Evolutionary conservation across 2,329 filamentous ascomycete genomes (phyloP).

Genomic region (Pseudogymnoascus verrucosus): DNA sequence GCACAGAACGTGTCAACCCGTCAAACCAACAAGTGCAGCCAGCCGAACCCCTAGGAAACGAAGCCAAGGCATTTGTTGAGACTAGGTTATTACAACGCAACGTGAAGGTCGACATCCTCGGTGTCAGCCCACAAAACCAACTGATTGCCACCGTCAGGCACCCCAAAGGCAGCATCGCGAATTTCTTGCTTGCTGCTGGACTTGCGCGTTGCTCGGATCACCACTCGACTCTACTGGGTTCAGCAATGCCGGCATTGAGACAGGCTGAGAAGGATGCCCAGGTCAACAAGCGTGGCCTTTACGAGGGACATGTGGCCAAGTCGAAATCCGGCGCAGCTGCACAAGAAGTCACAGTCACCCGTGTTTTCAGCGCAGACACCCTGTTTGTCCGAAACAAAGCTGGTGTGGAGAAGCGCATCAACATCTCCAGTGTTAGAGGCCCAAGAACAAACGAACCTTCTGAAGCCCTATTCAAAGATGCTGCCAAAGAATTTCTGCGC

Average conservation of each 20-base stretch:
- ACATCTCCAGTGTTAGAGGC: slow-evolving; percentile 84
- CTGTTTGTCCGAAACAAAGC: slow-evolving; percentile 78
- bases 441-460: slow-evolving; percentile 83
- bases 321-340: slow-evolving; percentile 51
- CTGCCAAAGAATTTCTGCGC: slow-evolving; percentile 92
- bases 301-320: slow-evolving; percentile 73
- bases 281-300: slow-evolving; percentile 66
- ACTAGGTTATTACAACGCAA: slow-evolving; percentile 75
- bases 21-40: slow-evolving; percentile 63
- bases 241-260: slow-evolving; percentile 77
- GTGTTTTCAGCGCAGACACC: slow-evolving; percentile 82
- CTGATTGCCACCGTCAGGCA: slow-evolving; percentile 84
- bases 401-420: slow-evolving; percentile 81
- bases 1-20: slow-evolving; percentile 76
- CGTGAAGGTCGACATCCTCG: slow-evolving; percentile 74
- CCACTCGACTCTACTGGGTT: slow-evolving; percentile 85
- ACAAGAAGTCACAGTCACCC: slow-evolving; percentile 73
- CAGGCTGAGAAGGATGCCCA: slow-evolving; percentile 83
- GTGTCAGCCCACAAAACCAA: slow-evolving; percentile 81
- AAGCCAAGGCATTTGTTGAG: slow-evolving; percentile 84
- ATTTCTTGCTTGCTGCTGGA: slow-evolving; percentile 81
- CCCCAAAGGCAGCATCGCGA: slow-evolving; percentile 85
- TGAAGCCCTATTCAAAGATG: slow-evolving; percentile 80
- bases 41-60: slow-evolving; percentile 83
- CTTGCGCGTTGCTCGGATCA: slow-evolving; percentile 90